Base-by-base conservation (phyloP, 108 stramenopile genomes). In the Conticribra guillardii region DNA sequence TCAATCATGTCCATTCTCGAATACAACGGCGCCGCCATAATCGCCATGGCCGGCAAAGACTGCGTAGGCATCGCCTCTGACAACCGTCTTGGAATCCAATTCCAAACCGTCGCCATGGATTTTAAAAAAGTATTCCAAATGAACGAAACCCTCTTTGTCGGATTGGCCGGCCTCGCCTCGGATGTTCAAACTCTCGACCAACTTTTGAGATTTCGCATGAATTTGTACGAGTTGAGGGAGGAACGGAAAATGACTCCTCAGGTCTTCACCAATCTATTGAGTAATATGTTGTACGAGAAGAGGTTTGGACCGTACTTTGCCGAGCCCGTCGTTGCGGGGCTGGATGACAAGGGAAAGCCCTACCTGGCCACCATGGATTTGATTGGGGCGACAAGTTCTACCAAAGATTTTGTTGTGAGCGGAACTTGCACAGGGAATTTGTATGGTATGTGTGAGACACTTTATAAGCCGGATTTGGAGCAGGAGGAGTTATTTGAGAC, bases 41-140 rank as follows among this genome's bases (percentile, higher is more conserved):
- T 99, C 46, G 98, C 96, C 82, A 99, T 99, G 99, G 85, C 95
- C 45, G 99, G 99, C 64, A 96, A 99, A 47, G 90, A 96, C 76
- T 99, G 99, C 69, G 98, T 99, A 19, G 99, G 93, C 33, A 99
- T 99, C 64, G 96, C 96, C 57, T 83, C 89, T 28, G 99, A 99
- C 71, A 89, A 88, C 60, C 95, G 99, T 37, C 79, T 99, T 21
- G 99, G 99, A 11, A 84, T 87, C 19, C 97, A 97, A 74, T 84
- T 84, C 26, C 93, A 96, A 65, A 99, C 99, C 17, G 92, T 99
- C 11, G 88, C 97, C 3, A 89, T 83, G 19, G 91, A 98, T 67
- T 97, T 98, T 63, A 71, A 89, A 61, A 99, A 99, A 72, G 87
- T 97, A 53, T 98, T 98, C 92, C 82, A 89, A 78, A 88, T 98